Evolutionary conservation across 2,329 filamentous ascomycete genomes (phyloP), one percentile per base, ranked within the genome.

Genomic region (Diaporthe capsici): DNA sequence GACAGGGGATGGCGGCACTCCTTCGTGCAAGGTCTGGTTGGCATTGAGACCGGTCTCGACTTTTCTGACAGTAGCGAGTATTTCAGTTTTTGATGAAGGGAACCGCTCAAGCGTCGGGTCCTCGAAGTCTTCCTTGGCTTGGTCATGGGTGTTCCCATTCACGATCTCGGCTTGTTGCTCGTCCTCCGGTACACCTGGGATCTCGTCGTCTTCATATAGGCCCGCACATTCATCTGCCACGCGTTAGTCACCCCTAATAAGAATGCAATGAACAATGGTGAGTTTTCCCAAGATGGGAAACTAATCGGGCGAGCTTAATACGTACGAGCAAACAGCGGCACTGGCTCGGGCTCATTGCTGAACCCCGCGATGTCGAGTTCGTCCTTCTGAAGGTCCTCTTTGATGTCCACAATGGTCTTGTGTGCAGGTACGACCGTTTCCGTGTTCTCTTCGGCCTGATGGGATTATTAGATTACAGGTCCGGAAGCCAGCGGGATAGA

Each of bases 81-180:
- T 87, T 8, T 85, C 86, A 0, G 83, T 81, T 22, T 84, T 83
- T 70, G 85, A 85, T 1, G 84, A 87, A 2, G 88, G 88, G 77
- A 89, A 89, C 25, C 80, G 82, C 76, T 89, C 88, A 12, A 90
- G 80, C 0, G 85, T 88, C 1, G 88, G 87, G 68, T 90, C 88
- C 63, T 86, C 83, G 2, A 86, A 76, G 65, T 89, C 87, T 37
- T 84, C 79, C 5, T 80, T 76, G 57, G 82, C 80, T 8, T 79
- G 74, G 31, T 80, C 80, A 47, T 78, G 73, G 15, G 13, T 12
- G 34, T 17, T 39, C 17, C 55, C 61, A 37, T 67, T 61, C n/a
- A 44, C 28, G 7, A 31, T 51, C 10, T 77, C 63, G 22, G 77
- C 65, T 22, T 22, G 17, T 12, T 82, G 82, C 61, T 84, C 80